Evolutionary conservation across 345 rosid species (phyloP).

Genomic region (Zanthoxylum bungeanum): DNA sequence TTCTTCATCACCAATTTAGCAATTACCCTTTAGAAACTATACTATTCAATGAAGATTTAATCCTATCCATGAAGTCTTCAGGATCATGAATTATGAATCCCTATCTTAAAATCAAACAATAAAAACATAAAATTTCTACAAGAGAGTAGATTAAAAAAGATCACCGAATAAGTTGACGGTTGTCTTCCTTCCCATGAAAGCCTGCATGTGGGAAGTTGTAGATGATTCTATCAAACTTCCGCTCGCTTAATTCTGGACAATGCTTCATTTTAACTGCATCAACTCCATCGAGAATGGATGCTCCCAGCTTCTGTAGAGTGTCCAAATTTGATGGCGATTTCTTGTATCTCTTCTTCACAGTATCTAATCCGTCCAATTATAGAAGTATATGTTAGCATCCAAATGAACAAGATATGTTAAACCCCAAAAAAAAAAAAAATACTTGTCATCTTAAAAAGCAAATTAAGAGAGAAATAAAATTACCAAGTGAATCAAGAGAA

Average conservation of each 20-base stretch:
- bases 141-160: not conserved
- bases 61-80: not conserved
- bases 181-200: conserved; percentile 43
- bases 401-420: not conserved
- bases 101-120: not conserved
- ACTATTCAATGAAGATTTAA: not conserved
- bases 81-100: not conserved
- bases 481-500: conserved; percentile 51
- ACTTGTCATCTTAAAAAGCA: not conserved
- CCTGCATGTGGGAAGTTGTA: conserved; percentile 72
- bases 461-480: not conserved
- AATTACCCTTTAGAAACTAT: not conserved
- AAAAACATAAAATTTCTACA: not conserved
- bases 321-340: conserved; percentile 40
- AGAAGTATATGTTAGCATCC: not conserved
- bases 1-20: not conserved
- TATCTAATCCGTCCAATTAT: conserved; percentile 28
- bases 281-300: conserved; percentile 38
- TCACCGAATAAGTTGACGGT: conserved; percentile 26
- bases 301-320: conserved; percentile 36
- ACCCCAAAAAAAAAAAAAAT: no score
- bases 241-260: conserved; percentile 28
- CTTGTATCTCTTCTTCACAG: conserved; percentile 36
- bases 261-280: conserved; percentile 47
- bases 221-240: conserved; percentile 48